Conservation (phyloP, 2,329 filamentous ascomycete species). For the Diaporthe sp. region DNA sequence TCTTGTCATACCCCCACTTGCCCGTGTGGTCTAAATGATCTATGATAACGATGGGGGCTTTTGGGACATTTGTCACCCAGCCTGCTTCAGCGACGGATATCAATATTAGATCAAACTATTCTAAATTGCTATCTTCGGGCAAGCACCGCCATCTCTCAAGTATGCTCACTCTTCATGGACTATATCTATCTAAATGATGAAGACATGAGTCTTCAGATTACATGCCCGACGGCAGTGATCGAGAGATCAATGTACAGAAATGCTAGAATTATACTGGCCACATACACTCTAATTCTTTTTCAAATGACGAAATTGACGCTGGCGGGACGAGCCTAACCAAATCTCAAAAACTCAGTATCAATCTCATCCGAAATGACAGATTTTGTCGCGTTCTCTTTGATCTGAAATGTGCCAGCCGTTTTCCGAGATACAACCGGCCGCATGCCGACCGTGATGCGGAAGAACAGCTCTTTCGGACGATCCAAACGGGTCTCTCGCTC, state of each 20-base stretch:
- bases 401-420: not conserved
- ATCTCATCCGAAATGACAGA: slow-evolving; percentile 26
- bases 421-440: slow-evolving; percentile 4
- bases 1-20: slow-evolving; percentile 2
- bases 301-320: no score
- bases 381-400: slow-evolving; percentile 22
- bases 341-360: slow-evolving; percentile 5
- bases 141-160: no score
- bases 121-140: no score
- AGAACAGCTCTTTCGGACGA: slow-evolving; percentile 14
- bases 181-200: no score
- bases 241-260: not conserved
- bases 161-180: no score
- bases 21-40: not conserved
- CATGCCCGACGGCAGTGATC: not conserved
- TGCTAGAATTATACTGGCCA: not conserved
- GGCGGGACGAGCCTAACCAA: not conserved
- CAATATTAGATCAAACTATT: not conserved
- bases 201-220: not conserved
- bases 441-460: slow-evolving; percentile 23
- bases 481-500: slow-evolving; percentile 1
- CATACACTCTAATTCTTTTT: not conserved
- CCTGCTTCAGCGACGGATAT: not conserved
- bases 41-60: not conserved
- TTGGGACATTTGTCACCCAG: not conserved